Base-by-base conservation (phyloP, 2,329 filamentous ascomycete species). In the Pyrenochaeta sp. region DNA sequence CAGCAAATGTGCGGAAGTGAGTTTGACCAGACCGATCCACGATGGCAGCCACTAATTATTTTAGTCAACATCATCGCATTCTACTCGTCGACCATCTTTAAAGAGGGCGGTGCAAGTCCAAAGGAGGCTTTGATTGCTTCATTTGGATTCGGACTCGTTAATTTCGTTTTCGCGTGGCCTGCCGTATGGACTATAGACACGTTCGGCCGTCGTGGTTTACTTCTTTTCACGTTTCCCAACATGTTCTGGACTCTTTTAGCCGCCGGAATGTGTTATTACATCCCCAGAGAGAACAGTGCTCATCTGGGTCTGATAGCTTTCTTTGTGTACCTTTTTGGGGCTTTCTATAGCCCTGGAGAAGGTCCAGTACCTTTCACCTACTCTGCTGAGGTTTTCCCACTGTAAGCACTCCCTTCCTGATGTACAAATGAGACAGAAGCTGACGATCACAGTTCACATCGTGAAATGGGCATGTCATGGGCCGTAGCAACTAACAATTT, bases 401-500 rank as follows among this genome's bases (percentile, higher is more conserved):
- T 88, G n/a, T n/a, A n/a, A n/a, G n/a, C n/a, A n/a, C n/a, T n/a
- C n/a, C n/a, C n/a, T n/a, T n/a, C n/a, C n/a, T n/a, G n/a, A n/a
- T n/a, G n/a, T n/a, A n/a, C n/a, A n/a, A n/a, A n/a, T n/a, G n/a
- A n/a, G n/a, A n/a, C n/a, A n/a, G n/a, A n/a, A n/a, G n/a, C n/a
- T n/a, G n/a, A n/a, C n/a, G n/a, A n/a, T n/a, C n/a, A n/a, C n/a
- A n/a, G n/a, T 1, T 86, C 83, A 1, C 85, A 89, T 63, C 79
- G 86, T 58, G 86, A 89, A 61, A 78, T 88, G 17, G 86, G 86
- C 43, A 89, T 89, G 86, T 80, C 79, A 0, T 88, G 81, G 69
- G 81, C 84, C 6, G 85, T 88, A 7, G 83, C 85, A 1, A 87
- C 83, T 0, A 86, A 83, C 50, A 74, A 86, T 49, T 81, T 80